phyloP scores from a whole-genome alignment of 768 basidiomycete genomes.

The Pleurotus giganteus region DNA sequence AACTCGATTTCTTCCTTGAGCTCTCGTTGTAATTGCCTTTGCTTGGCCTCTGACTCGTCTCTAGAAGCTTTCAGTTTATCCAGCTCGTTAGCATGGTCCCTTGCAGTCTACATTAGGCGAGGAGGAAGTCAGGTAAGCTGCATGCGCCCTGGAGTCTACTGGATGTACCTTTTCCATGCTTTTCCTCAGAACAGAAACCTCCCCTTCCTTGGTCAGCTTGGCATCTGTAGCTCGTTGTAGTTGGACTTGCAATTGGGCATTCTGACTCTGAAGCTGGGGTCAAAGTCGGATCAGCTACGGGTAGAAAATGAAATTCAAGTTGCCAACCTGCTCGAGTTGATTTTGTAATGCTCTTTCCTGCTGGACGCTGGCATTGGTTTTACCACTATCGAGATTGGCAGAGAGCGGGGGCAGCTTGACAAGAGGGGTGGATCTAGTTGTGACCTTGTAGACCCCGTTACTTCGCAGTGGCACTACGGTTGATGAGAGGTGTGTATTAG shows the following conservation, averaged over 20 bases:
- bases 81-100: constrained; percentile 58
- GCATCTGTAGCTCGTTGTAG: constrained; percentile 48
- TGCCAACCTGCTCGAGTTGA: constrained; percentile 29
- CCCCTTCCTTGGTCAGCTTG: constrained; percentile 64
- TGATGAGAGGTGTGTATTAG: too few species aligned
- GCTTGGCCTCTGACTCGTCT: constrained; percentile 58
- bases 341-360: background rate
- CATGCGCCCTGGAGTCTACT: too few species aligned
- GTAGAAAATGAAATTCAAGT: constrained; percentile 32
- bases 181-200: constrained; percentile 64
- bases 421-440: constrained; percentile 12
- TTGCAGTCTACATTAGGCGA: constrained; percentile 54
- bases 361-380: background rate
- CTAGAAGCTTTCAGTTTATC: constrained; percentile 56
- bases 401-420: constrained; percentile 6
- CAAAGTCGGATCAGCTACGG: constrained; percentile 8
- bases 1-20: constrained; percentile 69
- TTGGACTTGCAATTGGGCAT: constrained; percentile 42
- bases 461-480: background rate
- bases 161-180: constrained; percentile 61
- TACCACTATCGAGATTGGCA: constrained; percentile 8
- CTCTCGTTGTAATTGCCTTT: constrained; percentile 54
- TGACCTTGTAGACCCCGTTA: too few species aligned
- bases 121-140: too few species aligned
- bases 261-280: constrained; percentile 48